These are phyloP conservation scores for Prunus yedoensis DNA, from an alignment of 331 rosid genomes.

Conservation along the genomic window DNA sequence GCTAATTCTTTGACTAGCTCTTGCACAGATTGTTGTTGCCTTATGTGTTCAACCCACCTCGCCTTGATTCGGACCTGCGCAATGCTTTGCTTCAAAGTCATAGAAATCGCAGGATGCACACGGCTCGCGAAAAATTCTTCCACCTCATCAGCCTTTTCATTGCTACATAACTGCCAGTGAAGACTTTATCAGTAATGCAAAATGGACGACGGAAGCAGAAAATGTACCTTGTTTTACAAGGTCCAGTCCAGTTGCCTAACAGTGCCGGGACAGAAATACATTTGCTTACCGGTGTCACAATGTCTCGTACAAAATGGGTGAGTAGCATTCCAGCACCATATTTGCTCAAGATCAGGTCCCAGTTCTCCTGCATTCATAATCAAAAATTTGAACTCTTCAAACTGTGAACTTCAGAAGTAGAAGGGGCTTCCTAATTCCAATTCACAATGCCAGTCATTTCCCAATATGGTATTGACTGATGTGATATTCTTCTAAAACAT, in stretches of 20 bases:
- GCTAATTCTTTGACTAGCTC: slow-evolving; percentile 41
- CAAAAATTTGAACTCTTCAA: slow-evolving; percentile 1
- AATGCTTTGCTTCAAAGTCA: slow-evolving; percentile 49
- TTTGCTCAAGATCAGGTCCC: slow-evolving; percentile 58
- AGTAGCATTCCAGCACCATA: slow-evolving; percentile 53
- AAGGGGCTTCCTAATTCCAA: neutral
- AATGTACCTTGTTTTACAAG: neutral
- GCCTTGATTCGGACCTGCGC: slow-evolving; percentile 63
- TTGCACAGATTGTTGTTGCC: slow-evolving; percentile 42
- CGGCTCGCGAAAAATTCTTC: slow-evolving; percentile 45
- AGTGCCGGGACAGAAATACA: neutral
- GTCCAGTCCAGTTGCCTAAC: neutral
- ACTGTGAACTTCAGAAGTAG: neutral
- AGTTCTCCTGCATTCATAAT: slow-evolving; percentile 57
- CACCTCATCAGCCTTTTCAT: slow-evolving; percentile 54
- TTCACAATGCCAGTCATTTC: neutral
- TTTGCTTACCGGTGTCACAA: slow-evolving; percentile 50
- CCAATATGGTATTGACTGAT: neutral
- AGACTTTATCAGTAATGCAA: neutral
- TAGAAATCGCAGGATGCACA: slow-evolving; percentile 34
- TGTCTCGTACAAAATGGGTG: slow-evolving; percentile 34
- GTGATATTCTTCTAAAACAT: neutral
- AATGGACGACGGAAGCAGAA: neutral
- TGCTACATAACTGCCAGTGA: slow-evolving; percentile 46
- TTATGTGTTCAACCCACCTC: slow-evolving; percentile 51